These are phyloP conservation scores for Cystoderma amianthinum DNA, from an alignment of 768 basidiomycete genomes.

Conservation along the genomic window DNA sequence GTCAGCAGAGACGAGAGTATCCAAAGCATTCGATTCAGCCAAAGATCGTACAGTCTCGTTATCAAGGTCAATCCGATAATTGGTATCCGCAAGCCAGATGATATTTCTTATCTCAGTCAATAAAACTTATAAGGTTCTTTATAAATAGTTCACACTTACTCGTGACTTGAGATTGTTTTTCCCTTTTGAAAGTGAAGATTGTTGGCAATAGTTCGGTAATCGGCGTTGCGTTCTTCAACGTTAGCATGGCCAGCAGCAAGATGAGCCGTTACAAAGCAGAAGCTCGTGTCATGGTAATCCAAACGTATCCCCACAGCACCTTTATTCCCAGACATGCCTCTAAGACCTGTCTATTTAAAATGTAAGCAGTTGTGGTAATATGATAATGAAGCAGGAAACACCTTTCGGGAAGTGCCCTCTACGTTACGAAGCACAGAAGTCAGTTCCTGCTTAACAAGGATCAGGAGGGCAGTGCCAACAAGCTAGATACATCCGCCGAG, in stretches of 20 bases:
- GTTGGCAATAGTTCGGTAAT: conserved; percentile 81
- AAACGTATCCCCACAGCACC: conserved; percentile 93
- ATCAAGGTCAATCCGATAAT: conserved; percentile 87
- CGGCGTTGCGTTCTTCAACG: conserved; percentile 84
- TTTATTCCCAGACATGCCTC: conserved; percentile 96
- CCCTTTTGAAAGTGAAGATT: conserved; percentile 87
- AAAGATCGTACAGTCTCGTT: conserved; percentile 74
- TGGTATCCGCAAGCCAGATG: conserved; percentile 92
- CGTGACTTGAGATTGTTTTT: conserved; percentile 82
- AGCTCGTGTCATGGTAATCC: conserved; percentile 84
- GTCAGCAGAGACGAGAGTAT: conserved; percentile 72
- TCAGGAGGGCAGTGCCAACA: conserved; percentile 88
- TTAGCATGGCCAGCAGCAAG: conserved; percentile 94
- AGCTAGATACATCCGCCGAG: too few relatives aligned
- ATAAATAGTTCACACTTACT: conserved; percentile 52
- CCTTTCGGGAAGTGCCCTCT: conserved; percentile 89
- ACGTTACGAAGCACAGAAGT: conserved; percentile 83
- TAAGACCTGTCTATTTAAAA: conserved; percentile 61
- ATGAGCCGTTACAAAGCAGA: conserved; percentile 95
- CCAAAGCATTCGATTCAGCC: conserved; percentile 59
- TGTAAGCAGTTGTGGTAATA: conserved; percentile 4
- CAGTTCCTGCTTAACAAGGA: conserved; percentile 75
- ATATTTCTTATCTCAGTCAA: conserved; percentile 81
- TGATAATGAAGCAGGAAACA: conserved; percentile 15
- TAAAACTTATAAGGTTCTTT: too few relatives aligned